Base-by-base conservation (phyloP, 106 monocot species). In the Triglochin maritima region DNA sequence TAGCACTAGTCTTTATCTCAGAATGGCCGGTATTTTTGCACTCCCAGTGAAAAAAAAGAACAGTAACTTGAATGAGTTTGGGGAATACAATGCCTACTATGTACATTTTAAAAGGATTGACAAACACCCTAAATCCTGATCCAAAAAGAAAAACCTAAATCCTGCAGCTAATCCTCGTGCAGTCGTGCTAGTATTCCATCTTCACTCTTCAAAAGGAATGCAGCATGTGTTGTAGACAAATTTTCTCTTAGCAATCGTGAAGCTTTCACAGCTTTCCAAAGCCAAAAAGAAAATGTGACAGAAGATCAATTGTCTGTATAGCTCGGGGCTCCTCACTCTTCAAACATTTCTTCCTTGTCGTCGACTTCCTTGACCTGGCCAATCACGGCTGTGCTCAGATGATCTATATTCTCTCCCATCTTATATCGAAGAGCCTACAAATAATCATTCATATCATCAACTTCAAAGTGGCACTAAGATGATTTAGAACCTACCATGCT, bases 371-470 rank as follows among this genome's bases (percentile, higher is more conserved):
- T 65, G 44, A 75, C 63, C 49, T 76, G 90, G 12, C 87, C 95
- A 47, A 83, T 81, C 41, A 90, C 76, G 58, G 79, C 59, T n/a
- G 77, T 73, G 72, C 79, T 81, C 65, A 77, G 73, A 61, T 76
- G 82, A 64, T 53, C 76, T 43, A 68, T 71, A 74, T 79, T 82
- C 3, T 90, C 90, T 41, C 73, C 53, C 79, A 81, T 85, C 71
- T 81, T 70, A 7, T 68, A 78, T 53, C 83, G 76, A 66, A 95
- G 85, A 56, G 71, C 85, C 90, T 95, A 71, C 50, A 48, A 29
- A 43, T 4, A 4, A 47, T 58, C 6, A 8, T 16, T 7, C 7
- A 6, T 13, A 16, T 12, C 41, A 69, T 46, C n/a, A 57, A 68
- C 14, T 56, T 53, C 9, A 17, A 55, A 13, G 9, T 6, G 11